These are phyloP conservation scores for Aspergillus sp. DNA, from an alignment of 2,329 filamentous ascomycete genomes.

Conservation along the genomic window DNA sequence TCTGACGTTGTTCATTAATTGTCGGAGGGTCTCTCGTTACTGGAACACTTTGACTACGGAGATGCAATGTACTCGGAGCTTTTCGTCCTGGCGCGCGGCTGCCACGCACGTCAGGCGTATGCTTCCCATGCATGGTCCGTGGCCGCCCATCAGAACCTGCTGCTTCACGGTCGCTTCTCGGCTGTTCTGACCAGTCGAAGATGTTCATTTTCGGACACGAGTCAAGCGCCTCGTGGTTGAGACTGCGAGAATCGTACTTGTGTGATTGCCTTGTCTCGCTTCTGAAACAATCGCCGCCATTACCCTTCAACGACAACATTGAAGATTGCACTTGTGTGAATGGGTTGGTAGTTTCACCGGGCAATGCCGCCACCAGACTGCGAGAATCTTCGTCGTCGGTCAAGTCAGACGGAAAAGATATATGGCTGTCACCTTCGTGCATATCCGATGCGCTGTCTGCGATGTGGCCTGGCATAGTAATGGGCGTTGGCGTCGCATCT, in stretches of 20 bases:
- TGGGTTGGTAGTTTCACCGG: conserved; percentile 24
- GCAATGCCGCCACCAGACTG: conserved; percentile 33
- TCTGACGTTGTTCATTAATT: conserved; percentile 52
- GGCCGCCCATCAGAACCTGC: conserved; percentile 58
- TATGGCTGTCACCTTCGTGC: conserved; percentile 19
- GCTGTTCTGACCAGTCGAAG: conserved; percentile 67
- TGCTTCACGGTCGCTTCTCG: conserved; percentile 55
- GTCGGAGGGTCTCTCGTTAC: conserved; percentile 55
- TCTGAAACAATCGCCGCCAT: not conserved
- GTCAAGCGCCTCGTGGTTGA: conserved; percentile 29
- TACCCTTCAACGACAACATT: conserved; percentile 12
- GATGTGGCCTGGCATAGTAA: conserved; percentile 16
- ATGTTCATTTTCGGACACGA: conserved; percentile 56
- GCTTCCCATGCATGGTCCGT: conserved; percentile 65
- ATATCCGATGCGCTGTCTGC: conserved; percentile 13
- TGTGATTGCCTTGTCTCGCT: conserved; percentile 12
- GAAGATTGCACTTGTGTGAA: conserved; percentile 9
- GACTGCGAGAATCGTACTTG: conserved; percentile 17
- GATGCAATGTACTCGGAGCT: conserved; percentile 60
- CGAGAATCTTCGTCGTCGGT: conserved; percentile 29
- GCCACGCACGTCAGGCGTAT: conserved; percentile 57
- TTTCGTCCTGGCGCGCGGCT: conserved; percentile 61
- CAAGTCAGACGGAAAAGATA: conserved; percentile 29
- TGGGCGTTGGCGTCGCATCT: conserved; percentile 16
- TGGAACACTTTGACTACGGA: conserved; percentile 68